Evolutionary conservation across 1,284 basidiomycete species (phyloP).

Genomic region (Ustilago loliicola): DNA sequence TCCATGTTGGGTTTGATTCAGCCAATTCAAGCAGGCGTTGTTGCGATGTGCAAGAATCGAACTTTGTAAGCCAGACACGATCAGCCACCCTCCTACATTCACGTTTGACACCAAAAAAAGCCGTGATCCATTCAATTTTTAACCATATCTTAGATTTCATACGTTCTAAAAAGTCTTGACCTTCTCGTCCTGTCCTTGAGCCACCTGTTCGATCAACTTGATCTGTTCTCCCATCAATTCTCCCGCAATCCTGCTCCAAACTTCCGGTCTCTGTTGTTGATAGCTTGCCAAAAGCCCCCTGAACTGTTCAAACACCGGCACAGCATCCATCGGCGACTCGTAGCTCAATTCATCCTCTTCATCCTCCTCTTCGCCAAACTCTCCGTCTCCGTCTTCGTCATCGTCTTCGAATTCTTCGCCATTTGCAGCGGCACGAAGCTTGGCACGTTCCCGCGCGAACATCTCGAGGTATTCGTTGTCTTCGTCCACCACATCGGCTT

Average conservation of each 20-base stretch:
- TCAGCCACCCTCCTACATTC: too few relatives aligned
- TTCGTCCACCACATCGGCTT: constrained; percentile 66
- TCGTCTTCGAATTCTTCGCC: constrained; percentile 53
- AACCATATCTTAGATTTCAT: too few relatives aligned
- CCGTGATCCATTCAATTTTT: too few relatives aligned
- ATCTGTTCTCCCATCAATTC: constrained; percentile 54
- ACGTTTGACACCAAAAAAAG: too few relatives aligned
- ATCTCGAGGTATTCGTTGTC: constrained; percentile 70
- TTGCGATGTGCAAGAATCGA: too few relatives aligned
- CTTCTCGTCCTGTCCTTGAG: constrained; percentile 36
- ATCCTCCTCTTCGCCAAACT: constrained; percentile 56
- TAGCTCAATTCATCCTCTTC: constrained; percentile 64
- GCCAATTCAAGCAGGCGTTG: too few relatives aligned
- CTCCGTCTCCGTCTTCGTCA: constrained; percentile 56
- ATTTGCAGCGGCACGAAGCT: constrained; percentile 55
- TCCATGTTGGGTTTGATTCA: too few relatives aligned
- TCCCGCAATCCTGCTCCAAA: constrained; percentile 43
- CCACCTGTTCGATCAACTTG: constrained; percentile 37
- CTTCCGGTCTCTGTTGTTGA: constrained; percentile 41
- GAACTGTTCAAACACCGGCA: constrained; percentile 63
- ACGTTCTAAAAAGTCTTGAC: constrained; percentile 41
- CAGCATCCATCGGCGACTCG: constrained; percentile 61
- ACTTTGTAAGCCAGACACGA: too few relatives aligned
- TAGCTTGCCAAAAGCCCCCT: constrained; percentile 51
- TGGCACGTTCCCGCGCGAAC: constrained; percentile 62